These are phyloP conservation scores for Orbilia javanica DNA, from an alignment of 2,329 filamentous ascomycete genomes.

Conservation along the genomic window DNA sequence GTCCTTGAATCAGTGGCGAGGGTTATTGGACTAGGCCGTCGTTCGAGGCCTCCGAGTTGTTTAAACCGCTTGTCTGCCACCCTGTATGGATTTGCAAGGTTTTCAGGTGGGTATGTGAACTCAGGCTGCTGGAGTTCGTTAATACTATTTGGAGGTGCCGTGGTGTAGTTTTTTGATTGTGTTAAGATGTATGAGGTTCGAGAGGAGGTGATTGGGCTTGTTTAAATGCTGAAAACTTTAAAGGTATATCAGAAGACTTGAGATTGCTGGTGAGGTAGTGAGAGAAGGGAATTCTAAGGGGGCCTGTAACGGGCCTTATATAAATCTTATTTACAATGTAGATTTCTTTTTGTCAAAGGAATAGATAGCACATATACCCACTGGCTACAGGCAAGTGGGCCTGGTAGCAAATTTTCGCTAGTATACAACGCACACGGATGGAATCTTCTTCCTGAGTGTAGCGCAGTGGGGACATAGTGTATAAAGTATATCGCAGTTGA, in stretches of 20 bases:
- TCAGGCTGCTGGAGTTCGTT: conserved; percentile 12
- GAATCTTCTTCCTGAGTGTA: not conserved
- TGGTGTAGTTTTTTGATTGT: conserved; percentile 3
- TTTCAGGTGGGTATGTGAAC: conserved; percentile 20
- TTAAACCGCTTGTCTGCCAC: conserved; percentile 15
- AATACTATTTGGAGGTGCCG: conserved; percentile 7
- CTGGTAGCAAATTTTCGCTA: not conserved
- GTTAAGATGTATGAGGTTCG: not conserved
- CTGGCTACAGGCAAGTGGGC: not conserved
- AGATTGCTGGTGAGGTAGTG: not conserved
- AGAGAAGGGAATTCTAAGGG: not conserved
- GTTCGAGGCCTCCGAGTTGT: conserved; percentile 13
- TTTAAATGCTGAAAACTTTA: not conserved
- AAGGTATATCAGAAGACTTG: not conserved
- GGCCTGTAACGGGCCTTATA: not conserved
- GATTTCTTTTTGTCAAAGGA: not conserved
- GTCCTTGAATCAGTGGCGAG: conserved; percentile 31
- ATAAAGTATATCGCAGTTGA: not conserved
- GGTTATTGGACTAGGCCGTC: conserved; percentile 5
- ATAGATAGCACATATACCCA: too few species aligned
- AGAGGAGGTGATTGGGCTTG: not conserved
- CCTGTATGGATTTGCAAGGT: not conserved
- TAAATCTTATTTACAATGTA: not conserved
- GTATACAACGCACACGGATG: not conserved
- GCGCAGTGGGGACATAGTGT: not conserved